A percentile compares a stretch with the other conserved stretches of the same genome.
Evolutionary conservation across 1,284 basidiomycete genomes (phyloP).

Genomic region (Schizopora paradoxa): DNA sequence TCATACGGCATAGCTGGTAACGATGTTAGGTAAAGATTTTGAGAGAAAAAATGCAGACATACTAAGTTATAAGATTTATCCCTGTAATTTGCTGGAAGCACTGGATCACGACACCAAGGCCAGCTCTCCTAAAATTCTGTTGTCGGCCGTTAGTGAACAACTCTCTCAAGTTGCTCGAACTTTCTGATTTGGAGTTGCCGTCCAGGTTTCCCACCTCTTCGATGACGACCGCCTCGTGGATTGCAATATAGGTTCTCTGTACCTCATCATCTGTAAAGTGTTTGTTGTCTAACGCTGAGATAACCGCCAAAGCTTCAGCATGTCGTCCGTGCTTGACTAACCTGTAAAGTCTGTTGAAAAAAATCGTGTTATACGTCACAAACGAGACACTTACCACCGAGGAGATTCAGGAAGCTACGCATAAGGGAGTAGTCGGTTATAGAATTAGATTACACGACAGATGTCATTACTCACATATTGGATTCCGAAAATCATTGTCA

Average conservation of each 20-base stretch:
- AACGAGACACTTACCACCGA: conserved; percentile 43
- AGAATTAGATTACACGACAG: conserved; percentile 5
- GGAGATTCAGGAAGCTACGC: conserved; percentile 63
- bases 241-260: conserved; percentile 48
- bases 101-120: conserved; percentile 55
- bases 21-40: conserved; percentile 25
- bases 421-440: not conserved
- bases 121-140: conserved; percentile 60
- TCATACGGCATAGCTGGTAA: conserved; percentile 24
- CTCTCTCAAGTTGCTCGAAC: conserved; percentile 45
- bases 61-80: conserved; percentile 66
- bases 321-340: conserved; percentile 56
- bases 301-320: conserved; percentile 58
- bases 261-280: conserved; percentile 47
- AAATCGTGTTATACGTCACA: not conserved
- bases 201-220: conserved; percentile 27
- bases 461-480: conserved; percentile 39
- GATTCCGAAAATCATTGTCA: conserved; percentile 55
- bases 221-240: conserved; percentile 45
- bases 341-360: conserved; percentile 25
- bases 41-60: conserved; percentile 29
- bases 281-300: conserved; percentile 57
- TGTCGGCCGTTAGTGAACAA: conserved; percentile 53
- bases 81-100: conserved; percentile 69
- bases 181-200: no score